Base-by-base conservation (phyloP, 495 filamentous ascomycete species). In the Penicillium coprophilum region DNA sequence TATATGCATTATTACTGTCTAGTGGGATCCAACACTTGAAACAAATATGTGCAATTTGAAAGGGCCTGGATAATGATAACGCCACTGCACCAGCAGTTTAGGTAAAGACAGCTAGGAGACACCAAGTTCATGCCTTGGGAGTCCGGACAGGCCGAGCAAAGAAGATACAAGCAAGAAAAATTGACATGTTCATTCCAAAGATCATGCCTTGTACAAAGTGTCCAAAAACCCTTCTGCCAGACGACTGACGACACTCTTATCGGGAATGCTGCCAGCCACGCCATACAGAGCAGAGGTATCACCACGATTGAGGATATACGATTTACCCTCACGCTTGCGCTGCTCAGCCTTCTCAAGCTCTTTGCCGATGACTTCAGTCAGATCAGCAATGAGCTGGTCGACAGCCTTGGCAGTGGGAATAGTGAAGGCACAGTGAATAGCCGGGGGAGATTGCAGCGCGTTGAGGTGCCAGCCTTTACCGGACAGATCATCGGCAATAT, bases 341-440 rank as follows among this genome's bases (percentile, higher is more conserved):
- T 90, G 89, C 70, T 91, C 87, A n/a, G 82, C 88, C 66, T 79
- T 81, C 52, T 80, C 84, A 56, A 89, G 81, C 64, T 95, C 89
- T 48, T 79, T 85, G 63, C 91, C 87, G 19, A 96, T 82, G 34
- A 90, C 89, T 38, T 79, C 85, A 65, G 87, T 81, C 23, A 97
- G 65, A 71, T 99, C 95, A 19, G 66, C 72, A 32, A 91, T 82
- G 23, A 99, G 80, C 66, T 80, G 80, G 57, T 97, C 91, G 13
- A 81, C 75, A 59, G 87, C 92, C 36, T 85, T 86, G 9, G 87
- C 85, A n/a, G 96, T 87, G 12, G 93, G 94, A 62, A 91, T 62
- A 2, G 95, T 97, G 46, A 97, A 89, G n/a, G 94, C 94, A 24
- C 96, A 87, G 71, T 99, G 94, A 20, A 99, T 89, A n/a, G 91